Percentiles rank a stretch among this genome's conserved stretches.
These are phyloP conservation scores for Rhizoclosmatium globosum DNA, from an alignment of 192 early-diverging fungal genomes.

Conservation along the genomic window DNA sequence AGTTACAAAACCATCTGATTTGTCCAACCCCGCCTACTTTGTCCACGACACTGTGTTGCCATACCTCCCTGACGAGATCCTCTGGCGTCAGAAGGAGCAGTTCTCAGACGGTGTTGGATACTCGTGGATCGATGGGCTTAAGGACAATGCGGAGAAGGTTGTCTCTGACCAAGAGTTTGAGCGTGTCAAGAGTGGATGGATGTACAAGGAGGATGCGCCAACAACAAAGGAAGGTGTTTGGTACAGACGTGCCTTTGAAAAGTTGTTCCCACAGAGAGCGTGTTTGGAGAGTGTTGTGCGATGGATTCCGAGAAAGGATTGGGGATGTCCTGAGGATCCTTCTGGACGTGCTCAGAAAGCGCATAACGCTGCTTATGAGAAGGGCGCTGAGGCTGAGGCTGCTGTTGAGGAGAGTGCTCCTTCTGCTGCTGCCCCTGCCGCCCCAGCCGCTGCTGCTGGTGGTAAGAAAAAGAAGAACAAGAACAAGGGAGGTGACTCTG, in stretches of 20 bases:
- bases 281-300: conserved; percentile 91
- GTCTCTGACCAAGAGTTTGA: conserved; percentile 85
- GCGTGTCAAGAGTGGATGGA: conserved; percentile 25
- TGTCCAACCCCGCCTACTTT: conserved; percentile 32
- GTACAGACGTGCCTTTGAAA: conserved; percentile 94
- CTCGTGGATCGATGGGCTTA: conserved; percentile 96
- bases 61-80: conserved; percentile 87
- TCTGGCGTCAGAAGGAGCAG: conserved; percentile 99
- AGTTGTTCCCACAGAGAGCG: conserved; percentile 89
- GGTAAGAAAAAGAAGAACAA: conserved; percentile 17
- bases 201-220: conserved; percentile 76
- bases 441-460: background rate
- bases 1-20: conserved; percentile 64
- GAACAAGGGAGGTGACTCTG: background rate
- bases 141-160: conserved; percentile 69
- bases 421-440: background rate
- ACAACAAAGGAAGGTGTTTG: conserved; percentile 96
- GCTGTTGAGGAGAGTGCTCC: background rate
- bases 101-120: conserved; percentile 99
- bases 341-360: conserved; percentile 96
- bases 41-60: conserved; percentile 47
- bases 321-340: conserved; percentile 98
- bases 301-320: conserved; percentile 97
- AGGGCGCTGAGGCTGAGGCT: conserved; percentile 6
- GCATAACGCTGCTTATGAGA: conserved; percentile 77